Percentiles rank a stretch among this genome's conserved stretches.
Evolutionary conservation across 225 moss, liverwort and hornwort species (phyloP).

Genomic region (Pseudoscleropodium purum): DNA sequence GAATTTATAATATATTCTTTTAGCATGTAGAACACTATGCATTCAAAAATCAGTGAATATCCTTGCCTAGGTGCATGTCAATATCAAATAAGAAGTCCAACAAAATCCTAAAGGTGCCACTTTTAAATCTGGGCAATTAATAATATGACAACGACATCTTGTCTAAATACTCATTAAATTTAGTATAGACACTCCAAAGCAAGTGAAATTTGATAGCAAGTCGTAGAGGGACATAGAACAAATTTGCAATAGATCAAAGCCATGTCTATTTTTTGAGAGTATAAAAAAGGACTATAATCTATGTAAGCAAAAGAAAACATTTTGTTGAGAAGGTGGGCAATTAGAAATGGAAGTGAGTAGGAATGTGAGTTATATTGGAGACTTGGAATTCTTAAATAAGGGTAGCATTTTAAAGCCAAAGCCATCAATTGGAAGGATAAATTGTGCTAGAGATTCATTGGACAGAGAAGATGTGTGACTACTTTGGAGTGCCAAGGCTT

Average conservation of each 20-base stretch:
- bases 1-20: neutral
- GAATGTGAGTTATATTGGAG: neutral
- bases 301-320: neutral
- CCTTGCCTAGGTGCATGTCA: neutral
- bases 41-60: neutral
- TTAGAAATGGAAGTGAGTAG: neutral
- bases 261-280: neutral
- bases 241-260: neutral
- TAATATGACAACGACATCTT: neutral
- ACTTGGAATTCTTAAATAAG: neutral
- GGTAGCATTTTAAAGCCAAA: neutral
- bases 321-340: neutral
- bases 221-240: neutral
- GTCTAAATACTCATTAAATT: neutral
- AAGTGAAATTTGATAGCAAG: neutral
- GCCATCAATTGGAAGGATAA: neutral
- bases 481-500: neutral
- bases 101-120: accelerated
- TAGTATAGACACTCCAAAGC: accelerated
- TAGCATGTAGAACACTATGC: neutral
- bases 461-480: accelerated
- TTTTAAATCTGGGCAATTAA: neutral
- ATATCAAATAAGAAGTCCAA: neutral
- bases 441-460: neutral
- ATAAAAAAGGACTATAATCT: accelerated